These are phyloP conservation scores for Pholiota microspora DNA, from an alignment of 768 basidiomycete genomes.

Conservation along the genomic window DNA sequence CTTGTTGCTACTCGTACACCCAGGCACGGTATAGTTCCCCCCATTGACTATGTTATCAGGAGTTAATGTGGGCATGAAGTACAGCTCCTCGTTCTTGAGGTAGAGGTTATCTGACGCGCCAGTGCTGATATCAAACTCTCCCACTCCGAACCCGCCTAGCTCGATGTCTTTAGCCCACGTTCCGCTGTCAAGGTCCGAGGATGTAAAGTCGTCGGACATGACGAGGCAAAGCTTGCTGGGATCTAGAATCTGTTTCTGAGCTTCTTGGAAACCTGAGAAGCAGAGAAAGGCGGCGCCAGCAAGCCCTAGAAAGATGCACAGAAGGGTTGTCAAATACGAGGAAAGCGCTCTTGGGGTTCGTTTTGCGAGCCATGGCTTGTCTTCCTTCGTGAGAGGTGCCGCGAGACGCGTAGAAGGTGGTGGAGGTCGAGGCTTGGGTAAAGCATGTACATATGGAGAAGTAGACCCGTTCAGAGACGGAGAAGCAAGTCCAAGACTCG, in stretches of 20 bases:
- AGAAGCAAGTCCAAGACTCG: too few species aligned
- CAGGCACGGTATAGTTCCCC: conserved; percentile 62
- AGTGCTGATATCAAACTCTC: conserved; percentile 81
- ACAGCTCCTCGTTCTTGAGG: conserved; percentile 65
- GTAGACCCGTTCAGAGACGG: too few species aligned
- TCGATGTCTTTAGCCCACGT: conserved; percentile 71
- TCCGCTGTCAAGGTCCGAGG: conserved; percentile 39
- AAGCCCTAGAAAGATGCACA: conserved; percentile 52
- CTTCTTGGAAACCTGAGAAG: conserved; percentile 48
- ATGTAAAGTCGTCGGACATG: conserved; percentile 66
- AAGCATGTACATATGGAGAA: conserved; percentile 15
- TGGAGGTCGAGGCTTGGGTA: conserved; percentile 29
- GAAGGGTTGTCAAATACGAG: conserved; percentile 48
- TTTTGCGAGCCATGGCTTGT: conserved; percentile 62
- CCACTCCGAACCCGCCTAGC: conserved; percentile 77
- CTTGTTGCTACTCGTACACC: conserved; percentile 47
- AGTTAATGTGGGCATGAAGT: conserved; percentile 81
- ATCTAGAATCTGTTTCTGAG: conserved; percentile 27
- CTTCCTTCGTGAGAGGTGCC: conserved; percentile 45
- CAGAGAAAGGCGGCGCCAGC: conserved; percentile 49
- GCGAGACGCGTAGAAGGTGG: conserved; percentile 48
- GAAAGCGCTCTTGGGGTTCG: conserved; percentile 31
- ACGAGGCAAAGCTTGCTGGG: conserved; percentile 56
- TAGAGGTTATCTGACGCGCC: conserved; percentile 58
- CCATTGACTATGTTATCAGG: conserved; percentile 59